Percentiles rank a stretch among this genome's conserved stretches.
These are phyloP conservation scores for Podaxis carcinomalis DNA, from an alignment of 768 basidiomycete species.

Conservation along the genomic window DNA sequence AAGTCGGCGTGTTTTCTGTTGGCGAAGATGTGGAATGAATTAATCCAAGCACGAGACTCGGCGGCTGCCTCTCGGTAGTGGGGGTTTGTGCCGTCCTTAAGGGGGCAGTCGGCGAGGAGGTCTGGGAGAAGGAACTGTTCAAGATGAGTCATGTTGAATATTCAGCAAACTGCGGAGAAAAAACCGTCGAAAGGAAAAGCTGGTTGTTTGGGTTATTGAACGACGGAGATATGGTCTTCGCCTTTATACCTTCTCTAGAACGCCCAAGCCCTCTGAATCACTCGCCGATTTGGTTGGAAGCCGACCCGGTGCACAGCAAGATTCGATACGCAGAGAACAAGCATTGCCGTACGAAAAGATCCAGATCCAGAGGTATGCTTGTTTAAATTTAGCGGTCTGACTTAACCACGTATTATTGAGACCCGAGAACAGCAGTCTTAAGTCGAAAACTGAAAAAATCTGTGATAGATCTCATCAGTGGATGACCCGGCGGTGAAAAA, in stretches of 20 bases:
- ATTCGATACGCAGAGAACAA: conserved; percentile 5
- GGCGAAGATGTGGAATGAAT: conserved; percentile 53
- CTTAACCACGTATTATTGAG: background rate
- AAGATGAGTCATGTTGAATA: conserved; percentile 13
- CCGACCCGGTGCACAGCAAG: background rate
- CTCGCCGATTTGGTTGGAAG: conserved; percentile 11
- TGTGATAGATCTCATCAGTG: conserved; percentile 6
- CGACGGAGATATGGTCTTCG: background rate
- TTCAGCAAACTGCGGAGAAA: conserved; percentile 13
- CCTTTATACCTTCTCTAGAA: conserved; percentile 6
- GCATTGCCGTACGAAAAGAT: background rate
- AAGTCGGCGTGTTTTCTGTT: conserved; percentile 64
- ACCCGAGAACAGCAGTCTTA: background rate
- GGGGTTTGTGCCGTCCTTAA: conserved; percentile 48
- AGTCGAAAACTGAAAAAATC: background rate
- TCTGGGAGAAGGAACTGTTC: conserved; percentile 51
- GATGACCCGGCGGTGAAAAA: background rate
- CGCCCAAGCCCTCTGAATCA: background rate
- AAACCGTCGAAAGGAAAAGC: conserved; percentile 12
- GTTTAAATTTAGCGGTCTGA: conserved; percentile 5
- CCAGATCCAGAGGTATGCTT: conserved; percentile 3
- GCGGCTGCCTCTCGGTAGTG: conserved; percentile 51
- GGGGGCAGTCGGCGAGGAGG: conserved; percentile 44
- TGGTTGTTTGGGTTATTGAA: conserved; percentile 12
- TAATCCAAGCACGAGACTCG: conserved; percentile 59